Evolutionary conservation across 2,329 filamentous ascomycete species (phyloP).

Genomic region (Colletotrichum magnum): DNA sequence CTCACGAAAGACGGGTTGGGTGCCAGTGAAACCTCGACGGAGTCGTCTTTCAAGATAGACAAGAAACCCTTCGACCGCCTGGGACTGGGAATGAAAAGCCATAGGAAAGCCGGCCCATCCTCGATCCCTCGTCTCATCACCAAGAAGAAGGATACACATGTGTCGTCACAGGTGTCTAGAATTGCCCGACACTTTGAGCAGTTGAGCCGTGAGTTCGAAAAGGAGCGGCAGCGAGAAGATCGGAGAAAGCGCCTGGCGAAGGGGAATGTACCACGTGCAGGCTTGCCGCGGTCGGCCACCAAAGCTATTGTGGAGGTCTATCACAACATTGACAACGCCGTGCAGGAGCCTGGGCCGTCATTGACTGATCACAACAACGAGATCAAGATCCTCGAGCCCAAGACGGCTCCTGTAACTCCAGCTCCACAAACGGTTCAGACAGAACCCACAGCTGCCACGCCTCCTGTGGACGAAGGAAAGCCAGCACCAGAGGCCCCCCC

Average conservation of each 20-base stretch:
- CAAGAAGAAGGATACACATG: conserved; percentile 80
- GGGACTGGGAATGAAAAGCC: conserved; percentile 74
- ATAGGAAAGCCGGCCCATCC: conserved; percentile 73
- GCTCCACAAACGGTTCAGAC: conserved; percentile 31
- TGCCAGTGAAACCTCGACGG: conserved; percentile 49
- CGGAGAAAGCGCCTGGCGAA: conserved; percentile 85
- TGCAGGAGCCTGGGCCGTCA: conserved; percentile 80
- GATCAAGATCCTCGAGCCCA: conserved; percentile 34
- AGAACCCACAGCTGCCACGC: conserved; percentile 41
- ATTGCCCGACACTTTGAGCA: conserved; percentile 97
- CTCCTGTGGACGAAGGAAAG: conserved; percentile 17
- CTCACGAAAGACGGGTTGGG: conserved; percentile 51
- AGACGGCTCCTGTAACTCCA: conserved; percentile 33
- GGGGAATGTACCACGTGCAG: conserved; percentile 79
- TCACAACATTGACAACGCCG: conserved; percentile 91
- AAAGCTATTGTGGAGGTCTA: conserved; percentile 97
- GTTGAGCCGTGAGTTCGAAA: conserved; percentile 95
- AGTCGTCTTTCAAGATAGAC: conserved; percentile 68
- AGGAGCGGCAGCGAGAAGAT: conserved; percentile 85
- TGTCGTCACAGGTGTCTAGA: conserved; percentile 91
- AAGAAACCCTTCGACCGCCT: conserved; percentile 84
- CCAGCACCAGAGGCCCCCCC: conserved; percentile 29
- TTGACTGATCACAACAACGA: conserved; percentile 62
- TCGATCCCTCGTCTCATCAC: conserved; percentile 91
- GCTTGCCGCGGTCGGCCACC: conserved; percentile 88